A percentile compares a stretch with the other conserved stretches of the same genome.
These are phyloP conservation scores for Lactuca sativa DNA, from an alignment of 129 eudicot genomes.

Conservation along the genomic window DNA sequence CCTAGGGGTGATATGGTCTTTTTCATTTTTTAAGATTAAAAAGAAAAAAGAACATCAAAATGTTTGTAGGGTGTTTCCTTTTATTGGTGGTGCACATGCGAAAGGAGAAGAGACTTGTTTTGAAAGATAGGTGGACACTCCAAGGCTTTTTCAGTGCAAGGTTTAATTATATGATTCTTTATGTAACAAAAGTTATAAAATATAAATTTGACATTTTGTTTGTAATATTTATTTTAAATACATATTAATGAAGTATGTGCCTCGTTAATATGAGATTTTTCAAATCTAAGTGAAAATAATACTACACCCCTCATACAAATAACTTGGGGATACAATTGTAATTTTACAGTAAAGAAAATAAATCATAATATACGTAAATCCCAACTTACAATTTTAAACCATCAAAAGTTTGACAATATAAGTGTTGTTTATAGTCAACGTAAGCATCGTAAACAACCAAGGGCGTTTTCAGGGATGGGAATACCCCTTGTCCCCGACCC, in stretches of 20 bases:
- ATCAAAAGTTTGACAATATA: too few species aligned
- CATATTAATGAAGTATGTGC: background rate
- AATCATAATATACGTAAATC: too few species aligned
- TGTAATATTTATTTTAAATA: background rate
- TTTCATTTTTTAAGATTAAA: slow-evolving; percentile 4
- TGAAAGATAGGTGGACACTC: slow-evolving; percentile 32
- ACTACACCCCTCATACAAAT: too few species aligned
- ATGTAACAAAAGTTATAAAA: background rate
- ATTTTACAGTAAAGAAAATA: too few species aligned
- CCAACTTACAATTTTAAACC: too few species aligned
- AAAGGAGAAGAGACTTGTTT: slow-evolving; percentile 27
- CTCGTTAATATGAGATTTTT: background rate
- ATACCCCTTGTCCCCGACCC: too few species aligned
- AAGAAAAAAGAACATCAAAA: slow-evolving; percentile 25
- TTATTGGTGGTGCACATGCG: slow-evolving; percentile 37
- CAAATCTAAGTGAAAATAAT: background rate
- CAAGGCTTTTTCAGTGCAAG: slow-evolving; percentile 19
- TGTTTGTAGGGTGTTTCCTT: slow-evolving; percentile 31
- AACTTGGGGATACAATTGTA: too few species aligned
- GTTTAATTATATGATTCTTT: slow-evolving; percentile 10
- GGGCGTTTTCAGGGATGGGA: too few species aligned
- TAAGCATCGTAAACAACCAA: too few species aligned
- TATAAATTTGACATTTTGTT: background rate
- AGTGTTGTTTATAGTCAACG: too few species aligned
- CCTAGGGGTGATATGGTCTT: slow-evolving; percentile 1